Evolutionary conservation across 2,329 filamentous ascomycete genomes (phyloP).

Genomic region (Colletotrichum godetiae): DNA sequence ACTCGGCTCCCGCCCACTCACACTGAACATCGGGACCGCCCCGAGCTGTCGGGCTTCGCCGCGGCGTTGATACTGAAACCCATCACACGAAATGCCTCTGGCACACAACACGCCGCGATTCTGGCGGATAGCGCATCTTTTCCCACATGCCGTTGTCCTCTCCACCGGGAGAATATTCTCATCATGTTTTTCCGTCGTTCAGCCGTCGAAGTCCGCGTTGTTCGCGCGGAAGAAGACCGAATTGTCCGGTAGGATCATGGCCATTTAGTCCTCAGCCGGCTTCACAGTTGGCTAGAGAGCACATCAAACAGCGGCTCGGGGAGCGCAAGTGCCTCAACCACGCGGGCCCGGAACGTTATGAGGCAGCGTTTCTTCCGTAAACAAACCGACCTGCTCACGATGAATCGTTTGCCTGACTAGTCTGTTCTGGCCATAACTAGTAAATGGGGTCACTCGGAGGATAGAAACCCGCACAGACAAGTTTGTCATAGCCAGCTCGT

Average conservation of each 20-base stretch:
- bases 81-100: conserved; percentile 28
- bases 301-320: not conserved
- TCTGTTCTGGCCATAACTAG: not conserved
- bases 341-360: not conserved
- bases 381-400: not conserved
- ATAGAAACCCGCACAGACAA: conserved; percentile 7
- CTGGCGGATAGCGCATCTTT: not conserved
- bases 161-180: not conserved
- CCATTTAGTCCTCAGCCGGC: not conserved
- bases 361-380: not conserved
- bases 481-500: conserved; percentile 1
- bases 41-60: conserved; percentile 16
- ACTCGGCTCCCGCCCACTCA: not conserved
- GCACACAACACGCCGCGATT: conserved; percentile 25
- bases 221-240: not conserved
- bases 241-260: not conserved
- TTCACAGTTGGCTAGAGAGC: not conserved
- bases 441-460: not conserved
- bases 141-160: conserved; percentile 4
- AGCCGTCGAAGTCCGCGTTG: not conserved
- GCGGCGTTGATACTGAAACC: conserved; percentile 22
- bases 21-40: not conserved
- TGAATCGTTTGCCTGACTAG: conserved; percentile 1
- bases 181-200: not conserved
- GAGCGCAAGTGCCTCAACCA: conserved; percentile 4